A percentile compares a stretch with the other conserved stretches of the same genome.
These are phyloP conservation scores for Phytophthora pistaciae DNA, from an alignment of 352 stramenopile genomes.

Conservation along the genomic window DNA sequence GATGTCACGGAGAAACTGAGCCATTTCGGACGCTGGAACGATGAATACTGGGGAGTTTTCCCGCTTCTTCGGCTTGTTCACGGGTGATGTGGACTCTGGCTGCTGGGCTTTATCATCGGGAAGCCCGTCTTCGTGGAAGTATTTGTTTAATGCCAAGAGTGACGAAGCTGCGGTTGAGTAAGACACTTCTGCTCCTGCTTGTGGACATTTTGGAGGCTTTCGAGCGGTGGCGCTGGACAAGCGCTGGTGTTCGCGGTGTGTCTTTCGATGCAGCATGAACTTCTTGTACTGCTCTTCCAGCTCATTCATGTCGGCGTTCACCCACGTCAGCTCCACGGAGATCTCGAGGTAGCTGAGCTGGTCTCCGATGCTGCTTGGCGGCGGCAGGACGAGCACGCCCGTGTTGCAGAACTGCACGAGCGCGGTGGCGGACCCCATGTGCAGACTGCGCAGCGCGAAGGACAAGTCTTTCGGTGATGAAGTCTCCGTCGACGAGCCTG, in stretches of 20 bases:
- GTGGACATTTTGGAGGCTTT: neutral
- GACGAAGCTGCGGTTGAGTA: slow-evolving; percentile 3
- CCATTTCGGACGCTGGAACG: slow-evolving; percentile 31
- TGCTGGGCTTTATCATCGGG: neutral
- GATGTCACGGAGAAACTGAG: slow-evolving; percentile 20
- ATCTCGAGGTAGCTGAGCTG: slow-evolving; percentile 48
- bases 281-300: slow-evolving; percentile 55
- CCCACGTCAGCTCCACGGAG: slow-evolving; percentile 54
- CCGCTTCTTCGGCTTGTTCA: neutral
- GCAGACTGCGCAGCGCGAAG: slow-evolving; percentile 27
- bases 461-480: slow-evolving; percentile 25
- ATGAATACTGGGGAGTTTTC: slow-evolving; percentile 16
- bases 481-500: neutral
- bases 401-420: slow-evolving; percentile 26
- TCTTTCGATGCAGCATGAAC: slow-evolving; percentile 49
- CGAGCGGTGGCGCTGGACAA: slow-evolving; percentile 1
- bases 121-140: slow-evolving; percentile 12
- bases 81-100: neutral
- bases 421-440: slow-evolving; percentile 22
- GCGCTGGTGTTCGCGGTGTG: slow-evolving; percentile 33
- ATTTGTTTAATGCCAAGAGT: slow-evolving; percentile 25
- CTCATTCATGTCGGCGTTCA: slow-evolving; percentile 46
- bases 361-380: slow-evolving; percentile 8
- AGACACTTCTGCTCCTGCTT: neutral
- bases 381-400: slow-evolving; percentile 20